Evolutionary conservation across 345 rosid genomes (phyloP), one percentile per base, ranked within the genome.

Genomic region (Lumnitzera littorea): DNA sequence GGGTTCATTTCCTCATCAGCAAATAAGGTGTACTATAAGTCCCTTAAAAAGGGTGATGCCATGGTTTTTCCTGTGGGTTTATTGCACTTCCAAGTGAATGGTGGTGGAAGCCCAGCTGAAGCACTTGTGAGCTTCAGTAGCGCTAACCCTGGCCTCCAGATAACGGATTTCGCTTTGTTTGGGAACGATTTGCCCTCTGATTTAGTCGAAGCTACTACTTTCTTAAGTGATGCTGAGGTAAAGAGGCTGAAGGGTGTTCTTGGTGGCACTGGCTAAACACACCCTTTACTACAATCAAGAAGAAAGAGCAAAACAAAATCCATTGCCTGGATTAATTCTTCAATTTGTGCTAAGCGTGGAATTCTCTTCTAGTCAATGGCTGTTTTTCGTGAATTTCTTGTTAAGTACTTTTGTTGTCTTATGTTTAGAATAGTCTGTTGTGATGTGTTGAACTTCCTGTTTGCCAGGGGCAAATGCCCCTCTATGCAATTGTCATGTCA

Each of bases 181-280:
- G 88, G 48, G 5, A 87, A 79, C 48, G 66, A 76, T 56, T 67
- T 90, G 76, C 90, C 90, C 13, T 68, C 92, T 2, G 92, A 80
- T 13, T 55, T 85, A 12, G 60, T 91, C 3, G 81, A 69, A 58
- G 56, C 55, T 29, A 67, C 75, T 1, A 88, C 96, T 17, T 91
- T 91, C 79, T 84, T 91, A 1, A 87, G 83, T 12, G 80, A 54
- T 57, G 94, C 70, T 12, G 77, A 72, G 67, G 78, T 91, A 51
- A 88, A 86, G 88, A 91, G 84, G 81, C 91, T 91, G 47, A 91
- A 91, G 76, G 81, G 75, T 48, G 82, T 91, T 53, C 94, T 91
- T 68, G 98, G 98, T 27, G 98, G 98, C 64, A 88, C 80, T 23
- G 71, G 75, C 51, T 91, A 72, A 77, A 7, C 43, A 27, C 31